Evolutionary conservation across 306 rosid genomes (phyloP), one percentile per base, ranked within the genome.

Genomic region (Quillaja saponaria): DNA sequence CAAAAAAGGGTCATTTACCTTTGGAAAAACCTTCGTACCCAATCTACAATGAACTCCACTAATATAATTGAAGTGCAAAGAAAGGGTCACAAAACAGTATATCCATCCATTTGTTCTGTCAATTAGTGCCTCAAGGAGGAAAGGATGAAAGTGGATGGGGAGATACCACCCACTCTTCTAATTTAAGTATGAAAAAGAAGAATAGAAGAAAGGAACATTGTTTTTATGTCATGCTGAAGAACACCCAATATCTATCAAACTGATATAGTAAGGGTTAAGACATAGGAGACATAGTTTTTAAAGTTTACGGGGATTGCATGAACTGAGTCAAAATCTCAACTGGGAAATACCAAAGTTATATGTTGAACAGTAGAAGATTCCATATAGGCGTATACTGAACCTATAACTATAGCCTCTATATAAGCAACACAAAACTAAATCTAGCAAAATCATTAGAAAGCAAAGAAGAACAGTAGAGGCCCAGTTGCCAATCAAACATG

Each of bases 161-260:
- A 38, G 1, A 16, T 25, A 17, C 41, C 45, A 44, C 15, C 21
- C 15, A 69, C 2, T 6, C 14, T 10, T 55, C 70, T 16, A 50
- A 75, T 16, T 58, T 62, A 41, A 15, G 55, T 18, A 17, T 7
- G 37, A 3, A 50, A 69, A 74, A 42, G 14, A 13, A 15, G 7
- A 56, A 11, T 35, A 17, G 8, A 18, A 10, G 16, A 18, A 50
- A 50, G 55, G 13, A 28, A 13, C 16, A 13, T 1, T 18, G 17
- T 54, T 65, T n/a, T 53, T 38, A 14, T 33, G 12, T 34, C 14
- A 28, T 11, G 12, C 8, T 61, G 16, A 15, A 8, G 8, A n/a
- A 14, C 13, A 8, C 7, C n/a, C 6, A 35, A 8, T 19, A 39
- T 31, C 25, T n/a, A 25, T 60, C 34, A 44, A 34, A 42, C 25